Percentiles rank a stretch among this genome's conserved stretches.
These are phyloP conservation scores for Dendryphion nanum DNA, from an alignment of 2,329 filamentous ascomycete species.

Conservation along the genomic window DNA sequence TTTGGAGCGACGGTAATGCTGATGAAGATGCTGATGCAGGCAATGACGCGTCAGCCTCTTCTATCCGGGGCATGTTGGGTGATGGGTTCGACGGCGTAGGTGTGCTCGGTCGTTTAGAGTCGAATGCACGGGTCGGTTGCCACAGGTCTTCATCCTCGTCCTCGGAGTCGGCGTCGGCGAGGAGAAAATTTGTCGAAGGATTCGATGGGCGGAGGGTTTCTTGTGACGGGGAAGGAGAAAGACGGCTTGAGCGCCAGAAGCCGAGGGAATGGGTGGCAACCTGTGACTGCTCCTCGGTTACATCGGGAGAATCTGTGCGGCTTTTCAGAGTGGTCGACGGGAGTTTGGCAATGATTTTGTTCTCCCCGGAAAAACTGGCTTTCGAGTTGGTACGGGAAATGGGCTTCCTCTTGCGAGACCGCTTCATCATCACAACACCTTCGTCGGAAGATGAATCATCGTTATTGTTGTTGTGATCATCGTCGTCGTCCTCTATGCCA, in stretches of 20 bases:
- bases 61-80: too few species aligned
- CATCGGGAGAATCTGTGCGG: conserved; percentile 71
- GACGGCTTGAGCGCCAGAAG: conserved; percentile 46
- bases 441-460: conserved; percentile 65
- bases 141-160: conserved; percentile 27
- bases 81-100: conserved; percentile 30
- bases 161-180: conserved; percentile 58
- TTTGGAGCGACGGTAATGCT: too few species aligned
- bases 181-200: conserved; percentile 63
- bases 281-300: conserved; percentile 51
- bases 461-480: conserved; percentile 41
- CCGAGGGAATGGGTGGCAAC: conserved; percentile 41
- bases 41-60: neutral
- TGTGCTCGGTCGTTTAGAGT: conserved; percentile 32
- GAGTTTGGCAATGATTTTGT: conserved; percentile 83
- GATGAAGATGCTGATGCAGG: too few species aligned
- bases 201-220: conserved; percentile 75
- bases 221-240: conserved; percentile 76
- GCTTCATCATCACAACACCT: conserved; percentile 79
- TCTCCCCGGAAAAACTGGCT: conserved; percentile 60
- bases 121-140: conserved; percentile 41
- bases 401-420: conserved; percentile 50
- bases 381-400: conserved; percentile 56
- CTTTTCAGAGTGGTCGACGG: conserved; percentile 88
- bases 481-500: conserved; percentile 67